These are phyloP conservation scores for Aspergillus eucalypticola DNA, from an alignment of 2,329 filamentous ascomycete genomes.

Conservation along the genomic window DNA sequence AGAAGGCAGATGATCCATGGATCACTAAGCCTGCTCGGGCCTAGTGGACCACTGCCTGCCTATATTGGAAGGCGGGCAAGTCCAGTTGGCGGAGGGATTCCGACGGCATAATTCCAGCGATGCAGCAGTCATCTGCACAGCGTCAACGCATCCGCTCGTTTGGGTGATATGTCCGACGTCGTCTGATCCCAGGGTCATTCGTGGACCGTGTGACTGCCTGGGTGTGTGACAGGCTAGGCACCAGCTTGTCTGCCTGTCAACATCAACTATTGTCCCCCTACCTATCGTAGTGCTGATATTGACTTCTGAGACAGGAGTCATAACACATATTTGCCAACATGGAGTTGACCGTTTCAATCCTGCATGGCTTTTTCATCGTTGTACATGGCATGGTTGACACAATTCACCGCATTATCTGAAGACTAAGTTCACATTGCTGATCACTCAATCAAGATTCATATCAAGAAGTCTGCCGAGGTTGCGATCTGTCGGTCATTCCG, in stretches of 20 bases:
- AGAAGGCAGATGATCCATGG: background rate
- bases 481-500: background rate
- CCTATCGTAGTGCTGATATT: no score
- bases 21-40: background rate
- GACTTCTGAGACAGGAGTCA: no score
- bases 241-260: background rate
- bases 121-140: background rate
- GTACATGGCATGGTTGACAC: no score
- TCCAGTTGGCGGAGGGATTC: background rate
- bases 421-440: background rate
- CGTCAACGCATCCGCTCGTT: background rate
- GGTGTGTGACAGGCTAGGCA: background rate
- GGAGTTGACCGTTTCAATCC: no score
- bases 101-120: background rate
- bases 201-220: background rate
- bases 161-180: background rate
- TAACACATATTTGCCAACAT: no score
- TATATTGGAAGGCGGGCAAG: background rate
- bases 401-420: no score
- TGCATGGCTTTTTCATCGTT: no score
- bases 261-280: background rate
- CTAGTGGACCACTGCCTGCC: background rate
- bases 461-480: background rate
- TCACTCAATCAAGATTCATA: background rate
- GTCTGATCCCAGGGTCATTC: conserved; percentile 1